Evolutionary conservation across 2,329 filamentous ascomycete species (phyloP), one percentile per base, ranked within the genome.

Genomic region (Thelonectria discophora): DNA sequence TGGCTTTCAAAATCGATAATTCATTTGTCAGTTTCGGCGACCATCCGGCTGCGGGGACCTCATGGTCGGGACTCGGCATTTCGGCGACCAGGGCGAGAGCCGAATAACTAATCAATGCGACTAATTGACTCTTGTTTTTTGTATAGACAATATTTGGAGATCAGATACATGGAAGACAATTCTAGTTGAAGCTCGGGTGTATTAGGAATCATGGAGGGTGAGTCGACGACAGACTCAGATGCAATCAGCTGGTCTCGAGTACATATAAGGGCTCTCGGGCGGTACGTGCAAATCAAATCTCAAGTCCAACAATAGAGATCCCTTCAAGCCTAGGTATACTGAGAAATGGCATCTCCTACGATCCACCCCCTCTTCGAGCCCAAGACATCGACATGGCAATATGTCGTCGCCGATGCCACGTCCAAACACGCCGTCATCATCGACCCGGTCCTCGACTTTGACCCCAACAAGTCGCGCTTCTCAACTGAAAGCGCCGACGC

Each of bases 381-480:
- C 1, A 55, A 65, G 7, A 79, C 86, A 0, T 78, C 76, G 17
- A 85, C 84, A 15, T 88, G 82, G 82, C 86, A 88, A 69, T 88
- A 87, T 64, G 66, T 89, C 3, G 80, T 89, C 1, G 82, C 80
- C 0, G 85, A 88, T 66, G 79, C 83, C 0, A 56, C 68, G 0
- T 85, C 84, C 0, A 69, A 65, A 2, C 67, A 67, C 0, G 83
- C 85, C 10, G 82, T 80, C 58, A 84, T 89, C 58, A 87, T 89
- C 68, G 87, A 89, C 66, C 78, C 86, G 0, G 87, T 89, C 0
- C 72, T 89, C 7, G 81, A 89, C 71, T 88, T 80, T 64, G 80
- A 86, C 52, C 77, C 78, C 1, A 57, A 65, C n/a, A 74, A 62
- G 2, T 66, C 71, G 40, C 61, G 63, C 3, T 78, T 88, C 59